phyloP scores from a whole-genome alignment of 2,329 filamentous ascomycete genomes.

The Talaromyces albobiverticillius region DNA sequence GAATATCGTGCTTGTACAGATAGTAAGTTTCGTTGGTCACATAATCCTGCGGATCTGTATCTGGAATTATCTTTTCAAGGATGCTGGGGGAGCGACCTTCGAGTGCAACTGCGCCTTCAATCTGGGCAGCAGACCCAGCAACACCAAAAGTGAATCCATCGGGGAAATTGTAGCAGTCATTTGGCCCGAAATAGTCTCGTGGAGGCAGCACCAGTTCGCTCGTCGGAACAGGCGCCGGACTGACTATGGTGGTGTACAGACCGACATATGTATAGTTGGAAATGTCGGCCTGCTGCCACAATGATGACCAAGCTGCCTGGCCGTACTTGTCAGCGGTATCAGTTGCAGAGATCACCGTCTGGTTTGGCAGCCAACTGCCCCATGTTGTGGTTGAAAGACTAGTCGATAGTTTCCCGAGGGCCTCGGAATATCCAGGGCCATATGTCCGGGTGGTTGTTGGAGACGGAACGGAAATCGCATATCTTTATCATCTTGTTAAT shows the following conservation, averaged over 20 bases:
- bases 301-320: constrained; percentile 35
- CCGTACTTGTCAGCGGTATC: constrained; percentile 31
- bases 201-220: constrained; percentile 57
- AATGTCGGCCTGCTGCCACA: constrained; percentile 30
- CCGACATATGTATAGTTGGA: constrained; percentile 33
- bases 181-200: constrained; percentile 48
- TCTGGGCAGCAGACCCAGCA: constrained; percentile 42
- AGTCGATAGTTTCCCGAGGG: constrained; percentile 22
- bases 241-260: constrained; percentile 52
- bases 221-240: constrained; percentile 54
- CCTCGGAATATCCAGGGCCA: constrained; percentile 25
- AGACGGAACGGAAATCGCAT: constrained; percentile 29
- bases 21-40: constrained; percentile 52
- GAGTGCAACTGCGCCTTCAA: constrained; percentile 42
- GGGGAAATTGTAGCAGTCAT: constrained; percentile 32
- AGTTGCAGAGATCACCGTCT: constrained; percentile 19
- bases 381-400: constrained; percentile 24
- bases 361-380: not conserved
- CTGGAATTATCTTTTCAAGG: constrained; percentile 35
- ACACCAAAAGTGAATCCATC: constrained; percentile 44
- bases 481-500: constrained; percentile 19
- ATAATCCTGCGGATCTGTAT: constrained; percentile 42
- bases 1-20: constrained; percentile 48
- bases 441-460: constrained; percentile 30
- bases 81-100: constrained; percentile 40